These are phyloP conservation scores for Oropetium thomaeum DNA, from an alignment of 176 grass and related monocot genomes.

Conservation along the genomic window DNA sequence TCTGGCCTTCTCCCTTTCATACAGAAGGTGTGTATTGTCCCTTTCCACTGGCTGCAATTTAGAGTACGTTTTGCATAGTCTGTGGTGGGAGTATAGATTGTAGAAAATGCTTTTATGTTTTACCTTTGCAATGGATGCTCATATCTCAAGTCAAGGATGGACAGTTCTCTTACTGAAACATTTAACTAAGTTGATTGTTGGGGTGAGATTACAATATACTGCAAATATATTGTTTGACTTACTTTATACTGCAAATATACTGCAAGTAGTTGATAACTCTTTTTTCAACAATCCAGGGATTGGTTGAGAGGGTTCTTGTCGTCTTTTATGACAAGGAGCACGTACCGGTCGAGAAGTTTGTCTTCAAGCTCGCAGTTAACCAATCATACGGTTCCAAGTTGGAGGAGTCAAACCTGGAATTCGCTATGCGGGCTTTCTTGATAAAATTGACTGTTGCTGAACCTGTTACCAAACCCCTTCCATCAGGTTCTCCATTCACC, in stretches of 20 bases:
- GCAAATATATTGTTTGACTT: too few relatives aligned
- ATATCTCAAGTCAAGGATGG: too few relatives aligned
- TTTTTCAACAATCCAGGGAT: conserved; percentile 57
- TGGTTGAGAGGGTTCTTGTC: conserved; percentile 70
- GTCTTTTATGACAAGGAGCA: conserved; percentile 78
- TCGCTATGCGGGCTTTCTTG: conserved; percentile 87
- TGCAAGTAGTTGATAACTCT: not conserved
- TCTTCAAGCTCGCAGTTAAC: conserved; percentile 71
- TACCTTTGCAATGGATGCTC: too few relatives aligned
- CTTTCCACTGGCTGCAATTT: not conserved
- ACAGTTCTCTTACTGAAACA: too few relatives aligned
- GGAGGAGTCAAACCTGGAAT: conserved; percentile 67
- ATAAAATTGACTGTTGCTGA: conserved; percentile 72
- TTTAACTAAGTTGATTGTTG: too few relatives aligned
- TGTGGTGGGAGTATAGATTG: too few relatives aligned
- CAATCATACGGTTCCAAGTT: conserved; percentile 64
- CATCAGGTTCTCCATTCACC: conserved; percentile 40
- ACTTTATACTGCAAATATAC: too few relatives aligned
- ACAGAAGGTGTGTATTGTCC: conserved; percentile 58
- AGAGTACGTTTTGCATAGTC: not conserved
- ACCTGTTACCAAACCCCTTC: conserved; percentile 51
- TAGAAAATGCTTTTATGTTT: too few relatives aligned
- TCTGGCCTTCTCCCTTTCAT: conserved; percentile 66
- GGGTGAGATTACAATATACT: too few relatives aligned
- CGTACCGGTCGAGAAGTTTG: conserved; percentile 78